Percentiles rank a stretch among this genome's conserved stretches.
phyloP scores from a whole-genome alignment of 2,329 filamentous ascomycete genomes.

The Curvularia hawaiiensis region DNA sequence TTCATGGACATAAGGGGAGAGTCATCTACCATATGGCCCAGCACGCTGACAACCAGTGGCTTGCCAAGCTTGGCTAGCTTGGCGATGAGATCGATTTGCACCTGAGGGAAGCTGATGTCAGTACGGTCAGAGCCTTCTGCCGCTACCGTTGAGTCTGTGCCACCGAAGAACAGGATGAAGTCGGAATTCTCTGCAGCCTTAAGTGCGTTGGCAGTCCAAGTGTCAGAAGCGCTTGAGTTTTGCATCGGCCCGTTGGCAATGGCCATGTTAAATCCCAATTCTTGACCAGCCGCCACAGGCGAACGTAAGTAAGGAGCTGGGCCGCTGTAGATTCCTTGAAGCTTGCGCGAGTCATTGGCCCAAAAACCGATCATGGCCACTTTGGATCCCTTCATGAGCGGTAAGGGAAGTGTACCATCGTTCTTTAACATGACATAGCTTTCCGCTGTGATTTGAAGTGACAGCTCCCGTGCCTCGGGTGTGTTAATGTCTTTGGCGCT shows the following conservation, averaged over 20 bases:
- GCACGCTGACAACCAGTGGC: conserved; percentile 58
- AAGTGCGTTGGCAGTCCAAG: conserved; percentile 22
- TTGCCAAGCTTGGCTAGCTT: conserved; percentile 55
- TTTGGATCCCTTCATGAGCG: conserved; percentile 43
- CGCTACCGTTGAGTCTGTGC: conserved; percentile 60
- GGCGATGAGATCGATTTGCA: conserved; percentile 58
- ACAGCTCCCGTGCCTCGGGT: conserved; percentile 59
- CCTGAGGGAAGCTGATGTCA: conserved; percentile 57
- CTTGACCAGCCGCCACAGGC: conserved; percentile 58
- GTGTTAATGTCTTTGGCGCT: conserved; percentile 62
- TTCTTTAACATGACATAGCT: conserved; percentile 60
- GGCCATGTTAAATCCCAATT: conserved; percentile 53
- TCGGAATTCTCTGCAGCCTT: conserved; percentile 53
- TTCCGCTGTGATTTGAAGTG: conserved; percentile 58
- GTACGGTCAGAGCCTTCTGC: conserved; percentile 59
- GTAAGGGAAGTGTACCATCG: conserved; percentile 53
- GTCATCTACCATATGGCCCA: conserved; percentile 60
- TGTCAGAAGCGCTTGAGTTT: conserved; percentile 19
- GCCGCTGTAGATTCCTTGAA: conserved; percentile 66
- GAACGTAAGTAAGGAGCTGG: conserved; percentile 60
- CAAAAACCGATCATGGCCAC: conserved; percentile 64
- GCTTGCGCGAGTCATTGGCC: conserved; percentile 61
- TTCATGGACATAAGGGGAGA: conserved; percentile 54
- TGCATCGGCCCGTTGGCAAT: conserved; percentile 21
- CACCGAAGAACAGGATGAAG: conserved; percentile 60